Evolutionary conservation across 192 early-diverging fungal genomes (phyloP), one percentile per base, ranked within the genome.

Genomic region (Chytriomyces confervae): DNA sequence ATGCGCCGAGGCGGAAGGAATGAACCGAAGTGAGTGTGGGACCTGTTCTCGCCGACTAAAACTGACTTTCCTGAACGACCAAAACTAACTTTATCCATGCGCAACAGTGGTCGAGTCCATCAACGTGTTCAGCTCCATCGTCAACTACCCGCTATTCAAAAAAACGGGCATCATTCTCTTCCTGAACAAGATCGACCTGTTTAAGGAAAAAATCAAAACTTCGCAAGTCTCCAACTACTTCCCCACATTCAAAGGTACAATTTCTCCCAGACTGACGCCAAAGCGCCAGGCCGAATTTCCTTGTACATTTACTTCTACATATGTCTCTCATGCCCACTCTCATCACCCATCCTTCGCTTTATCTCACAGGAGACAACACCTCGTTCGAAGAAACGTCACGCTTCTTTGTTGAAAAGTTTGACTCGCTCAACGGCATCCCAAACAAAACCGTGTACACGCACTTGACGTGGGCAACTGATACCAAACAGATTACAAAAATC

Each of bases 141-240:
- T 36, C 36, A 36, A 36, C 36, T 36, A 36, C 36, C 36, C 36
- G 3, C 36, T 36, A 36, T 36, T 36, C 36, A 36, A 96, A 68
- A 89, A 93, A 65, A 95, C 94, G 18, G 93, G 93, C 8, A 95
- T 97, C 71, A 94, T 97, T 70, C 85, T 97, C 11, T 97, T 97
- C 80, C 86, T 97, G 69, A 97, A 97, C 87, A 97, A 97, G 76
- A 91, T 95, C 60, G 95, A 91, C 70, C 77, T 91, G 36, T 83
- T 91, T 53, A 85, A 88, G 63, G 72, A 82, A 29, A 91, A 91
- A 63, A 75, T 91, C 9, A 68, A 72, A 10, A 66, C 65, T 6
- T 77, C 80, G 23, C 51, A 81, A 51, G 80, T 91, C 36, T 84
- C 80, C 60, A 80, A 85, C 18, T 68, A 68, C 46, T 68, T 68